Conservation (phyloP, 2,329 filamentous ascomycete genomes). For the Graphium sp. region DNA sequence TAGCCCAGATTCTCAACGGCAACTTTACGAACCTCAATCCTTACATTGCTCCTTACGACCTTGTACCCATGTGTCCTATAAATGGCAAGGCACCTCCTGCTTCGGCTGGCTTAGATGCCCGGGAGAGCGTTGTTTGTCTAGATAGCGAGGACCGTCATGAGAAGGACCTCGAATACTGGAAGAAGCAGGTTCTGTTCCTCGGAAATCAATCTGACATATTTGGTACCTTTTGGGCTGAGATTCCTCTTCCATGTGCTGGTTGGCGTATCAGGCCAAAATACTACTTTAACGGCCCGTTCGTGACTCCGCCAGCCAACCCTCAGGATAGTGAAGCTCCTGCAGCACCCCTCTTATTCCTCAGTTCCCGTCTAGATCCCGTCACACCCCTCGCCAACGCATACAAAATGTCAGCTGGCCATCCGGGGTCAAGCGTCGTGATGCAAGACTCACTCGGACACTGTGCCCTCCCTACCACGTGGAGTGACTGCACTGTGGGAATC, state of each 20-base stretch:
- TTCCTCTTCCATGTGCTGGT: slow-evolving; percentile 20
- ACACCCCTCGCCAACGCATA: slow-evolving; percentile 23
- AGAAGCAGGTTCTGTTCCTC: slow-evolving; percentile 13
- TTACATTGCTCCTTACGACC: too few species aligned
- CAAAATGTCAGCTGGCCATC: slow-evolving; percentile 11
- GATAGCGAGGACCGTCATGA: slow-evolving; percentile 11
- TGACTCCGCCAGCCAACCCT: slow-evolving; percentile 10
- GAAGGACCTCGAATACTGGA: slow-evolving; percentile 10
- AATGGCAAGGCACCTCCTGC: too few species aligned
- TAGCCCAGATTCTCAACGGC: too few species aligned
- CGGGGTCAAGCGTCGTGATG: slow-evolving; percentile 12
- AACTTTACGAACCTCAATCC: too few species aligned
- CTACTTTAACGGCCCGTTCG: slow-evolving; percentile 19
- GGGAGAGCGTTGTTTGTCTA: too few species aligned
- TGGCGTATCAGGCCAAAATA: slow-evolving; percentile 19
- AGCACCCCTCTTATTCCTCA: slow-evolving; percentile 25
- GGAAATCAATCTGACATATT: slow-evolving; percentile 12
- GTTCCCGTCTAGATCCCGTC: slow-evolving; percentile 24
- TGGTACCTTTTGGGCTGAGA: slow-evolving; percentile 15
- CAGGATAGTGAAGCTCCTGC: slow-evolving; percentile 14
- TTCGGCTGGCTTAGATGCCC: too few species aligned
- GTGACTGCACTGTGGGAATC: slow-evolving; percentile 7
- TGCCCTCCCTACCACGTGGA: slow-evolving; percentile 6
- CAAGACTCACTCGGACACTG: slow-evolving; percentile 14
- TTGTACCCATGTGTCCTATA: too few species aligned